These are phyloP conservation scores for Dichomitus squalens DNA, from an alignment of 1,284 basidiomycete genomes.

Conservation along the genomic window DNA sequence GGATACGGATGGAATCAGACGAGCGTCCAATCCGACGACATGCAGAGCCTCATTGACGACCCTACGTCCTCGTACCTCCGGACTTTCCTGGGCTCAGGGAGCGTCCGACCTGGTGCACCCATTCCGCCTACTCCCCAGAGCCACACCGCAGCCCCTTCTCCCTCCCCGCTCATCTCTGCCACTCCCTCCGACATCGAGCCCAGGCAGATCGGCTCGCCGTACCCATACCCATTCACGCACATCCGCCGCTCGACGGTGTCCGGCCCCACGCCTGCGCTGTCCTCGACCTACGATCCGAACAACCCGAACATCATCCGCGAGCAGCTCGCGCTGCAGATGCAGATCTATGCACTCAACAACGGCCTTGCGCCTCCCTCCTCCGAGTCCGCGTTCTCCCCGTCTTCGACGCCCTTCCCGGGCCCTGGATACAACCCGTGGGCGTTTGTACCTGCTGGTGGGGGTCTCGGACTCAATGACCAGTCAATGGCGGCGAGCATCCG, in stretches of 20 bases:
- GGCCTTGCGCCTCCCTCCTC: constrained; percentile 51
- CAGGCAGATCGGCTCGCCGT: constrained; percentile 65
- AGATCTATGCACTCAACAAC: constrained; percentile 75
- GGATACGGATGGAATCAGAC: constrained; percentile 23
- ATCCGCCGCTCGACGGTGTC: constrained; percentile 55
- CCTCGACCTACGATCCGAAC: constrained; percentile 51
- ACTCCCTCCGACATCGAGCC: constrained; percentile 39
- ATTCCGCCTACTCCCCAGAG: constrained; percentile 76
- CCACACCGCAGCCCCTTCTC: constrained; percentile 69
- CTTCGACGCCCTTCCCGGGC: constrained; percentile 67
- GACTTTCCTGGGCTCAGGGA: constrained; percentile 51
- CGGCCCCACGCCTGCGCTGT: constrained; percentile 42
- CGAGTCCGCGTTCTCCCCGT: constrained; percentile 73
- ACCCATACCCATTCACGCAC: constrained; percentile 74
- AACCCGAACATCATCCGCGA: constrained; percentile 58
- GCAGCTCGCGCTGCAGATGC: constrained; percentile 71
- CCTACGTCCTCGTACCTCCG: constrained; percentile 59
- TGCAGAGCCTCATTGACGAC: constrained; percentile 55
- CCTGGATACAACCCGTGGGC: constrained; percentile 68
- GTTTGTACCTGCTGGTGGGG: constrained; percentile 50
- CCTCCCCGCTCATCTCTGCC: constrained; percentile 58
- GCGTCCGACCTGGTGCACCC: constrained; percentile 64
- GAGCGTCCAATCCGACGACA: constrained; percentile 47
- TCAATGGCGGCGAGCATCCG: constrained; percentile 54
- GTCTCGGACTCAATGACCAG: constrained; percentile 34